These are phyloP conservation scores for Puya raimondii DNA, from an alignment of 176 grass and related monocot species.

Conservation along the genomic window DNA sequence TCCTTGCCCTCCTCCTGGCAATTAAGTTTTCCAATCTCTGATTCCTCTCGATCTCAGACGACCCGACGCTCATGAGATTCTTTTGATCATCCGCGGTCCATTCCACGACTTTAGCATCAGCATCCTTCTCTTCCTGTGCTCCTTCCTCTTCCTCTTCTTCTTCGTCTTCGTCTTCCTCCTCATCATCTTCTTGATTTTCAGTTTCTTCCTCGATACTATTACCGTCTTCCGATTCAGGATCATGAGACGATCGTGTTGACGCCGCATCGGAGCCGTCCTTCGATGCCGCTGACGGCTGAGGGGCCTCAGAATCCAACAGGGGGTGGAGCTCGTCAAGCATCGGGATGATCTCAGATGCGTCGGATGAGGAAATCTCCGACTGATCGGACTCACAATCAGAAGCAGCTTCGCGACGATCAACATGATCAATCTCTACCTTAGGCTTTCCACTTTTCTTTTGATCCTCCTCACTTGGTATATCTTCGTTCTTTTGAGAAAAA, in stretches of 20 bases:
- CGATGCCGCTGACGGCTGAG: not conserved
- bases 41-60: slow-evolving; percentile 46
- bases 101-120: slow-evolving; percentile 25
- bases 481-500: not conserved
- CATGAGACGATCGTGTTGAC: slow-evolving; percentile 33
- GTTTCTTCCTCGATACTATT: slow-evolving; percentile 23
- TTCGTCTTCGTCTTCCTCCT: not conserved
- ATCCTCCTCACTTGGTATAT: not conserved
- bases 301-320: slow-evolving; percentile 9
- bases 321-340: slow-evolving; percentile 33
- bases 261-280: slow-evolving; percentile 12
- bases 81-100: slow-evolving; percentile 59
- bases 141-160: slow-evolving; percentile 18
- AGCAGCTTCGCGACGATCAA: slow-evolving; percentile 9
- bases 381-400: slow-evolving; percentile 29
- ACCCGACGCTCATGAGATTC: slow-evolving; percentile 37
- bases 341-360: slow-evolving; percentile 28
- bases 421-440: not conserved
- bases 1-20: slow-evolving; percentile 32
- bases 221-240: slow-evolving; percentile 26
- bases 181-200: slow-evolving; percentile 18
- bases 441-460: not conserved
- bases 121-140: not conserved
- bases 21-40: slow-evolving; percentile 45
- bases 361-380: slow-evolving; percentile 9